Conservation (phyloP, 2,329 filamentous ascomycete genomes). For the Fusarium fracticaudum region DNA sequence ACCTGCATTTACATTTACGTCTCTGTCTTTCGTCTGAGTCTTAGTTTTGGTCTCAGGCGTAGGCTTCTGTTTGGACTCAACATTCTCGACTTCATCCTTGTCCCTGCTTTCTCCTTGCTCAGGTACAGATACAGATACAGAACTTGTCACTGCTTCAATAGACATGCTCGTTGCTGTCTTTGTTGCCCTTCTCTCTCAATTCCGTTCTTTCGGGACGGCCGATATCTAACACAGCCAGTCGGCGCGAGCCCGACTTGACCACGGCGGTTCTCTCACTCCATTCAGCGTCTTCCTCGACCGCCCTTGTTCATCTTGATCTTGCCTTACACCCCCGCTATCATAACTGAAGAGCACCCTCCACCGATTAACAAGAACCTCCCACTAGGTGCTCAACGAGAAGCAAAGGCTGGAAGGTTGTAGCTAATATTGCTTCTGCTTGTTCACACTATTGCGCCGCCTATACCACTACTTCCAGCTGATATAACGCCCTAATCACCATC, state of each 20-base stretch:
- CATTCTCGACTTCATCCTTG: constrained; percentile 17
- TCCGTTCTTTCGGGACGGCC: constrained; percentile 39
- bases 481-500: constrained; percentile 32
- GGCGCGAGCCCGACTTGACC: constrained; percentile 37
- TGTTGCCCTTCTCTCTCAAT: constrained; percentile 38
- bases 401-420: constrained; percentile 29
- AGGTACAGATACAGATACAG: constrained; percentile 22
- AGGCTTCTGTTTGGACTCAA: constrained; percentile 6
- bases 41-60: constrained; percentile 4
- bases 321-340: constrained; percentile 33
- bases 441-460: constrained; percentile 10
- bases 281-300: constrained; percentile 28
- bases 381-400: constrained; percentile 23
- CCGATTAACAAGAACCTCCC: constrained; percentile 31
- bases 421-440: constrained; percentile 23
- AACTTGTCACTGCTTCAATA: constrained; percentile 22
- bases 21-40: constrained; percentile 10
- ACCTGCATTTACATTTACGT: constrained; percentile 14
- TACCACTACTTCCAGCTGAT: constrained; percentile 27
- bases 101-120: constrained; percentile 24
- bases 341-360: constrained; percentile 8
- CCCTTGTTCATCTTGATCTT: constrained; percentile 33
- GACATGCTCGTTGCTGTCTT: constrained; percentile 20
- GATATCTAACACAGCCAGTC: constrained; percentile 38
- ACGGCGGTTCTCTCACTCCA: constrained; percentile 27